Percentiles rank a stretch among this genome's conserved stretches.
phyloP scores from a whole-genome alignment of 2,329 filamentous ascomycete genomes.

The Trichoderma sp. region DNA sequence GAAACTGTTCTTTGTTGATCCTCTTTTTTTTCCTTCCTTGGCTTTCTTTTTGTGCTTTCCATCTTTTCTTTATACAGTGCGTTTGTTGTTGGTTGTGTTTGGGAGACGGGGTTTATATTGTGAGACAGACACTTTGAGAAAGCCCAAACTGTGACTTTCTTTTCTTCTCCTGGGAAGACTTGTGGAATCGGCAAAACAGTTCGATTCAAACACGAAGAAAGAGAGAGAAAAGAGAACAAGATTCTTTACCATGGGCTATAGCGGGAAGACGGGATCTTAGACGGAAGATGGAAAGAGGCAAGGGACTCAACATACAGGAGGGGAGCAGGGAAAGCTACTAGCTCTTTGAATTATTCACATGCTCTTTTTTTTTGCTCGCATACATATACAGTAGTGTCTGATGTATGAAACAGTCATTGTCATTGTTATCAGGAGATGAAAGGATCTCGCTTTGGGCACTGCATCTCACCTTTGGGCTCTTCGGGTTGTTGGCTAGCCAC shows the following conservation, averaged over 20 bases:
- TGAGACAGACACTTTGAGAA: neutral
- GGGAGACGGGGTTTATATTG: conserved; percentile 2
- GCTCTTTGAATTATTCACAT: conserved; percentile 24
- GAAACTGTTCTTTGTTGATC: too few species aligned
- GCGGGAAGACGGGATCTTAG: conserved; percentile 16
- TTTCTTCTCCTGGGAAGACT: conserved; percentile 19
- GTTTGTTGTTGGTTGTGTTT: conserved; percentile 8
- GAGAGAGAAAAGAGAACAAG: conserved; percentile 3
- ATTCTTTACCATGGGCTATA: conserved; percentile 16
- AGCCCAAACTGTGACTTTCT: neutral
- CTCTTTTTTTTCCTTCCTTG: conserved; percentile 27
- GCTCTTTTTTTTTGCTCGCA: neutral
- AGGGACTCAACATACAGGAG: conserved; percentile 1
- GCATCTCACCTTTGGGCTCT: too few species aligned
- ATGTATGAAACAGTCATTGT: neutral
- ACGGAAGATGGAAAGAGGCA: conserved; percentile 13
- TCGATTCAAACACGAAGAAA: too few species aligned
- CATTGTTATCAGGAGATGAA: too few species aligned
- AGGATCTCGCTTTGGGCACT: too few species aligned
- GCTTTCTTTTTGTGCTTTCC: conserved; percentile 4
- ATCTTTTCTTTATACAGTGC: conserved; percentile 29
- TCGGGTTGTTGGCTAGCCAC: too few species aligned
- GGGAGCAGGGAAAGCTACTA: conserved; percentile 20
- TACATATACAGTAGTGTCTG: conserved; percentile 3
- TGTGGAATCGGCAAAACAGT: conserved; percentile 10